Percentiles rank a stretch among this genome's conserved stretches.
These are phyloP conservation scores for Copromyces sp. DNA, from an alignment of 495 filamentous ascomycete genomes.

Conservation along the genomic window DNA sequence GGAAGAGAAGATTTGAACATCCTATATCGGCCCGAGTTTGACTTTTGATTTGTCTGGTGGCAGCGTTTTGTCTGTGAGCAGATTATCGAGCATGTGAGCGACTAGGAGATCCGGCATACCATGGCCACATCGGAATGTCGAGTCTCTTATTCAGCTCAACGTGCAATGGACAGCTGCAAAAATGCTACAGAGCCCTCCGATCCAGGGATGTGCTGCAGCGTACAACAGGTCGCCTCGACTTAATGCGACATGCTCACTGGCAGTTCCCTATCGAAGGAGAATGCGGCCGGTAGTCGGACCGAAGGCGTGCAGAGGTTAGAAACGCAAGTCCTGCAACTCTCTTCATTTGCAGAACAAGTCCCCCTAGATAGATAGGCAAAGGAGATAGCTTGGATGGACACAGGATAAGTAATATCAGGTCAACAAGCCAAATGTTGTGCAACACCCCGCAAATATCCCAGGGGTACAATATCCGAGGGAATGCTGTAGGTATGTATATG, in stretches of 20 bases:
- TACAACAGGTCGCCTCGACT: not conserved
- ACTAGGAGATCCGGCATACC: not conserved
- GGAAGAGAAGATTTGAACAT: not conserved
- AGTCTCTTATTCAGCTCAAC: not conserved
- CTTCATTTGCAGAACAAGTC: not conserved
- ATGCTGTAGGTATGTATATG: not conserved
- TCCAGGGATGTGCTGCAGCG: not conserved
- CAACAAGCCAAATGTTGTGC: not conserved
- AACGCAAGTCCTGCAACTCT: not conserved
- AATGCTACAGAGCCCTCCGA: not conserved
- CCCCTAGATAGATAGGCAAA: not conserved
- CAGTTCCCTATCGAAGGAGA: not conserved
- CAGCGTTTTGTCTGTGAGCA: not conserved
- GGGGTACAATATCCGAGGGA: not conserved
- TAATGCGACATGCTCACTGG: not conserved
- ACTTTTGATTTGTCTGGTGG: not conserved
- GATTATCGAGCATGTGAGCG: not conserved
- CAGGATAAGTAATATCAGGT: not conserved
- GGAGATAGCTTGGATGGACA: not conserved
- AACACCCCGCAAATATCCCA: not conserved
- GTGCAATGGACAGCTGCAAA: not conserved
- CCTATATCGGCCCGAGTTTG: not conserved
- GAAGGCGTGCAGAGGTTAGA: not conserved
- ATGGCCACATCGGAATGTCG: not conserved
- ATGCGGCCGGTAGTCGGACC: not conserved